Evolutionary conservation across 768 basidiomycete genomes (phyloP).

Genomic region (Scleroderma bovista): DNA sequence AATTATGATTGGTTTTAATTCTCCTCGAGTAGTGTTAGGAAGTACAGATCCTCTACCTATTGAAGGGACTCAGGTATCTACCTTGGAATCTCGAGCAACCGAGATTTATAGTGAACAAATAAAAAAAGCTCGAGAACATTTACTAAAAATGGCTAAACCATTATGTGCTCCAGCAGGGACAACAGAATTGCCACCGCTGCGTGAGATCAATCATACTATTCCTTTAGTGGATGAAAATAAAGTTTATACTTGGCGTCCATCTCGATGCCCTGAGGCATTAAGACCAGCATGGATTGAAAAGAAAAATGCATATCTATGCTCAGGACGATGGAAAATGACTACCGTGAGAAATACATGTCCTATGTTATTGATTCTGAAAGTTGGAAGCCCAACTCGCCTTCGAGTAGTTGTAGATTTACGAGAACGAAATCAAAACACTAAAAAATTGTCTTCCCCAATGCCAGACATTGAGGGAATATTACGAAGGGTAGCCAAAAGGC

Average conservation of each 20-base stretch:
- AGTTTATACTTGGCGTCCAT: not conserved
- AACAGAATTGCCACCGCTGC: not conserved
- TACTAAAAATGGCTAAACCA: no score
- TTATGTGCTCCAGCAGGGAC: not conserved
- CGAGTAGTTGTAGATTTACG: slow-evolving; percentile 1
- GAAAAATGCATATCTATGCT: not conserved
- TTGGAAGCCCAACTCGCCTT: not conserved
- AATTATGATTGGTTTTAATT: slow-evolving; percentile 23
- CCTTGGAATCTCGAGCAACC: no score
- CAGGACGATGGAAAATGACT: not conserved
- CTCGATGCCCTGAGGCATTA: not conserved
- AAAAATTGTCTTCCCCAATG: slow-evolving; percentile 8
- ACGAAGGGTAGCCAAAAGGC: not conserved
- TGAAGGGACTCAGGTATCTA: no score
- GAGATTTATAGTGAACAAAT: no score
- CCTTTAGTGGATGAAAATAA: not conserved
- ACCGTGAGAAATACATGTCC: not conserved
- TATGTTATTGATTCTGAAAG: slow-evolving; percentile 3
- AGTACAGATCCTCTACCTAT: not conserved
- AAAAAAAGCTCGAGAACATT: no score
- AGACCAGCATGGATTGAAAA: slow-evolving; percentile 1
- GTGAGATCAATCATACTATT: slow-evolving; percentile 3
- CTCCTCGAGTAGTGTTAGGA: slow-evolving; percentile 7
- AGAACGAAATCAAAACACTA: slow-evolving; percentile 13
- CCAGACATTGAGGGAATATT: slow-evolving; percentile 16